Conservation (phyloP, 2,329 filamentous ascomycete genomes). For the Aspergillus caelatus region DNA sequence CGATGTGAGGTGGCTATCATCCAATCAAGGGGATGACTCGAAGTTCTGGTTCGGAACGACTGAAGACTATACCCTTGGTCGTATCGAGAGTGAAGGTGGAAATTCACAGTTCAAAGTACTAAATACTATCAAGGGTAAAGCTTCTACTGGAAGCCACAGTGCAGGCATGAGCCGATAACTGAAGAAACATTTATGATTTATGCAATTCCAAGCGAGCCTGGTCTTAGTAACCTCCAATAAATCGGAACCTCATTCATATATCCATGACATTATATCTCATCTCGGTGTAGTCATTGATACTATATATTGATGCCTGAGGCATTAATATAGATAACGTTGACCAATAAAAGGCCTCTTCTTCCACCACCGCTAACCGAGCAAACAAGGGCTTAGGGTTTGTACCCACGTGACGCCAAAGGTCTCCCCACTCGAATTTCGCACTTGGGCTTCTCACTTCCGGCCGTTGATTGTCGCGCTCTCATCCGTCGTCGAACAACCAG, state of each 20-base stretch:
- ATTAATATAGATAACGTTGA: slow-evolving; percentile 7
- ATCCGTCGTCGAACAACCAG: slow-evolving; percentile 39
- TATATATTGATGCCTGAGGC: slow-evolving; percentile 8
- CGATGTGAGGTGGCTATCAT: slow-evolving; percentile 36
- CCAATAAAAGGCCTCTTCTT: slow-evolving; percentile 12
- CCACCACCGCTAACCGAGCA: slow-evolving; percentile 23
- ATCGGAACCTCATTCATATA: neutral
- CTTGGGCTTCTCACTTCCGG: slow-evolving; percentile 29
- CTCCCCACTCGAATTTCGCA: slow-evolving; percentile 44
- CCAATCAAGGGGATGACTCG: slow-evolving; percentile 23
- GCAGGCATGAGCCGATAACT: slow-evolving; percentile 24
- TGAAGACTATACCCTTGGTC: slow-evolving; percentile 39
- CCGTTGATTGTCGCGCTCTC: slow-evolving; percentile 28
- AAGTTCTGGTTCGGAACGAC: slow-evolving; percentile 40
- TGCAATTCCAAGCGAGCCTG: neutral
- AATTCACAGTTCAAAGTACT: slow-evolving; percentile 30
- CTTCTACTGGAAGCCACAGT: slow-evolving; percentile 18
- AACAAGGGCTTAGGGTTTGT: slow-evolving; percentile 38
- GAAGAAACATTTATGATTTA: neutral
- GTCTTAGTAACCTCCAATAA: neutral
- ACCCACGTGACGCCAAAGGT: slow-evolving; percentile 30
- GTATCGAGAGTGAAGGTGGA: slow-evolving; percentile 27
- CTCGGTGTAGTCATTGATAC: neutral
- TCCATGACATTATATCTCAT: neutral
- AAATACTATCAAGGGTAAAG: slow-evolving; percentile 30